Evolutionary conservation across 2,329 filamentous ascomycete genomes (phyloP).

Genomic region (Monilinia laxa): DNA sequence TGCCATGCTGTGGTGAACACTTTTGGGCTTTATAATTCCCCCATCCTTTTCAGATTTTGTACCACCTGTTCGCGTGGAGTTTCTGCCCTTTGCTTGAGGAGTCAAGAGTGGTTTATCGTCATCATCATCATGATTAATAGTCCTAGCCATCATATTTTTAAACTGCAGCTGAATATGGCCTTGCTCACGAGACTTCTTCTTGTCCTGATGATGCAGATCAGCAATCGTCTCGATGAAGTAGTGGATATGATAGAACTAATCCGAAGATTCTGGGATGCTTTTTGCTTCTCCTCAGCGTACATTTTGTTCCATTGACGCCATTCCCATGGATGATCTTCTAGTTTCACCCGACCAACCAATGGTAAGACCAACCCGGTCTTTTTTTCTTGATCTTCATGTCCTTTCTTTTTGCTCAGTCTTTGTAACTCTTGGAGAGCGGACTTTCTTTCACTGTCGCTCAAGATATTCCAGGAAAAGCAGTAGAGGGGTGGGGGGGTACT

Average conservation of each 20-base stretch:
- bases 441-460: neutral
- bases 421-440: constrained; percentile 15
- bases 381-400: constrained; percentile 1
- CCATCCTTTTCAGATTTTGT: neutral
- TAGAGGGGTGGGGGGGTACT: constrained; percentile 4
- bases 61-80: neutral
- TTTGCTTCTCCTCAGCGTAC: constrained; percentile 8
- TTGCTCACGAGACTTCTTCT: neutral
- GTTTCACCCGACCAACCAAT: neutral
- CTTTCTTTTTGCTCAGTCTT: neutral
- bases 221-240: no score
- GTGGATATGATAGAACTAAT: neutral
- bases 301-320: constrained; percentile 18
- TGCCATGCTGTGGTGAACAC: neutral
- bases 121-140: neutral
- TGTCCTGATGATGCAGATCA: neutral
- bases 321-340: constrained; percentile 12
- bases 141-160: neutral
- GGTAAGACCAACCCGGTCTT: fast-evolving
- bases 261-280: constrained; percentile 17
- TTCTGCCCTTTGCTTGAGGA: neutral
- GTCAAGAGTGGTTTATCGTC: neutral
- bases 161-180: neutral
- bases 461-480: constrained; percentile 11
- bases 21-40: neutral